Conservation (phyloP, 2,329 filamentous ascomycete genomes). For the Xylaria sp. region DNA sequence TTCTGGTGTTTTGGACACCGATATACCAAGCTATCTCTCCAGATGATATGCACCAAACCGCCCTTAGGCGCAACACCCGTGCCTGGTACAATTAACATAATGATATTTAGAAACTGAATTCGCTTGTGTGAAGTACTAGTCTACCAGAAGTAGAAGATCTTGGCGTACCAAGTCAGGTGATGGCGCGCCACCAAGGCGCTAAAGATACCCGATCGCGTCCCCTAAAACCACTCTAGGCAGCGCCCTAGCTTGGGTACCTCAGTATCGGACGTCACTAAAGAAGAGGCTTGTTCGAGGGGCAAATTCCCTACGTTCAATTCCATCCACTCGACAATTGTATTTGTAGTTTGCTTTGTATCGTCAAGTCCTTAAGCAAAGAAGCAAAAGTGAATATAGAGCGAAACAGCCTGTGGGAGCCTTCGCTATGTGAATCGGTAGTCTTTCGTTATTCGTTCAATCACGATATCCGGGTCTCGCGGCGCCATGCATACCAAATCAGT, state of each 20-base stretch:
- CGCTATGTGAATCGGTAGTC: constrained; percentile 2
- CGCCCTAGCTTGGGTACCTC: background rate
- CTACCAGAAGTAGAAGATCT: background rate
- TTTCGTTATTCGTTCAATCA: background rate
- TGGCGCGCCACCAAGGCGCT: constrained; percentile 40
- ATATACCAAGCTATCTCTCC: background rate
- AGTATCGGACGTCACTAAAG: constrained; percentile 35
- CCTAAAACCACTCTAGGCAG: constrained; percentile 25
- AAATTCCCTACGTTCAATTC: constrained; percentile 25
- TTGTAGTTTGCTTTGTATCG: background rate
- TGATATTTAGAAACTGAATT: too few relatives aligned
- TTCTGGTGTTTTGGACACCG: background rate
- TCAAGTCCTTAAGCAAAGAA: background rate
- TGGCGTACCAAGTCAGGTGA: constrained; percentile 43
- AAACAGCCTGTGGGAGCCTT: background rate
- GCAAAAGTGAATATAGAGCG: background rate
- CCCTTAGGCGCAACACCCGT: too few relatives aligned
- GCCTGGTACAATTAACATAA: too few relatives aligned
- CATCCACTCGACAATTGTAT: background rate
- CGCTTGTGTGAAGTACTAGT: too few relatives aligned
- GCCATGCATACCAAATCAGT: constrained; percentile 42
- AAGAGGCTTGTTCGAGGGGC: constrained; percentile 41
- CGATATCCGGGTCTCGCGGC: constrained; percentile 17
- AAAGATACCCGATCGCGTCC: constrained; percentile 38
- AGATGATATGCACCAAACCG: too few relatives aligned